A percentile compares a stretch with the other conserved stretches of the same genome.
Evolutionary conservation across 1,139 yeast genomes (phyloP).

Genomic region (Kodamaea suecica): DNA sequence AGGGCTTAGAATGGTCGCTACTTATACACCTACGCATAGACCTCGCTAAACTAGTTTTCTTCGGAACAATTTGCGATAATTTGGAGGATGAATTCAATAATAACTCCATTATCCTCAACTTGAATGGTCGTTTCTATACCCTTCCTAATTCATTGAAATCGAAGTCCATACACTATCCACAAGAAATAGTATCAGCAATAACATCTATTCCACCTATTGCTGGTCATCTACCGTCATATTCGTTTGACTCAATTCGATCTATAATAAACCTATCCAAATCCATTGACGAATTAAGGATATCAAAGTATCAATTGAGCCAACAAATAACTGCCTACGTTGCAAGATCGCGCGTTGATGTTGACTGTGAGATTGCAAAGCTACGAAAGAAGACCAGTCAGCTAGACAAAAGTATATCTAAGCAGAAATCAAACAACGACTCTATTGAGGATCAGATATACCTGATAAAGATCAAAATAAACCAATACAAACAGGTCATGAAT

Average conservation of each 20-base stretch:
- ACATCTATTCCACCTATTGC: neutral
- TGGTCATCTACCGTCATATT: conserved; percentile 22
- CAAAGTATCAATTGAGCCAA: conserved; percentile 13
- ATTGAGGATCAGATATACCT: conserved; percentile 26
- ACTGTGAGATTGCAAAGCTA: conserved; percentile 5
- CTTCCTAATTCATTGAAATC: conserved; percentile 14
- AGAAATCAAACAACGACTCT: conserved; percentile 25
- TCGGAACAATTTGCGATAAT: conserved; percentile 13
- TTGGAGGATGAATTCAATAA: conserved; percentile 20
- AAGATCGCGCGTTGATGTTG: conserved; percentile 1
- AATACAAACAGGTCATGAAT: conserved; percentile 18
- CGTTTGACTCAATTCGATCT: conserved; percentile 36
- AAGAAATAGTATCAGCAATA: neutral
- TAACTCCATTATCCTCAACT: conserved; percentile 26
- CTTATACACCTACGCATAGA: conserved; percentile 21
- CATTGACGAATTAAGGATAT: conserved; percentile 26
- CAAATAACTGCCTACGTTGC: conserved; percentile 14
- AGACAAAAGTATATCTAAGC: conserved; percentile 19
- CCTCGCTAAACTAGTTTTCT: conserved; percentile 17
- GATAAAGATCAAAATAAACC: conserved; percentile 24
- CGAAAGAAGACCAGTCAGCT: conserved; percentile 11
- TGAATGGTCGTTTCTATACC: conserved; percentile 25
- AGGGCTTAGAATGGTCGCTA: conserved; percentile 23
- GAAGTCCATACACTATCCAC: neutral
- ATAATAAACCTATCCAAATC: conserved; percentile 31